Evolutionary conservation across 139 green algal species (phyloP), one percentile per base, ranked within the genome.

Genomic region (Axilococcus clingmanii): DNA sequence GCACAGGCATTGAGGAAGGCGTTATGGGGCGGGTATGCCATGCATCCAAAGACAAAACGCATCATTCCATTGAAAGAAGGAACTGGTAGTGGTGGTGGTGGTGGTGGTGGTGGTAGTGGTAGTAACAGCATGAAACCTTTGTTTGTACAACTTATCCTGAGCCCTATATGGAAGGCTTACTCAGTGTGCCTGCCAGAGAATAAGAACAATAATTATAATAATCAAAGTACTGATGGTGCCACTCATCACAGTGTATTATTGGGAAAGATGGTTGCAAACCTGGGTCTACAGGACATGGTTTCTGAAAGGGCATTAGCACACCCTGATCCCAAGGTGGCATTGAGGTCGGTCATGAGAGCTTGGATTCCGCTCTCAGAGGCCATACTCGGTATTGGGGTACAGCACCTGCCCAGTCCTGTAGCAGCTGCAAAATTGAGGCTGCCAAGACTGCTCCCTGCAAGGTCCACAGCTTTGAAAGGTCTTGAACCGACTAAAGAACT

Each of bases 21-120:
- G 3, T 57, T 99, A 30, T 99, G 90, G 92, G 92, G 92, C 8
- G 83, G 95, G 59, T 95, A 65, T 43, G 66, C 72, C 12, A 91
- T 82, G 49, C 47, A 82, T 16, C 31, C 88, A 27, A 97, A 97
- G 72, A 85, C 83, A 35, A 89, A 88, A 65, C 80, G 87, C 12
- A 84, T 96, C 16, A 69, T 87, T 33, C 58, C 58, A 4, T 63
- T 81, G n/a, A 87, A 87, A 55, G 7, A 24, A 0, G 40, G 40
- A 38, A 61, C 7, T 49, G 48, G 11, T 31, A 55, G 23, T 11
- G 12, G 3, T 49, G 64, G 22, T 47, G 63, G 38, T 20, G n/a
- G n/a, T n/a, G n/a, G n/a, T n/a, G n/a, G n/a, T n/a, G n/a, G n/a
- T n/a, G n/a, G n/a, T 12, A 38, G 33, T 38, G 9, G 9, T 17